Evolutionary conservation across 345 rosid genomes (phyloP).

Genomic region (Lumnitzera littorea): DNA sequence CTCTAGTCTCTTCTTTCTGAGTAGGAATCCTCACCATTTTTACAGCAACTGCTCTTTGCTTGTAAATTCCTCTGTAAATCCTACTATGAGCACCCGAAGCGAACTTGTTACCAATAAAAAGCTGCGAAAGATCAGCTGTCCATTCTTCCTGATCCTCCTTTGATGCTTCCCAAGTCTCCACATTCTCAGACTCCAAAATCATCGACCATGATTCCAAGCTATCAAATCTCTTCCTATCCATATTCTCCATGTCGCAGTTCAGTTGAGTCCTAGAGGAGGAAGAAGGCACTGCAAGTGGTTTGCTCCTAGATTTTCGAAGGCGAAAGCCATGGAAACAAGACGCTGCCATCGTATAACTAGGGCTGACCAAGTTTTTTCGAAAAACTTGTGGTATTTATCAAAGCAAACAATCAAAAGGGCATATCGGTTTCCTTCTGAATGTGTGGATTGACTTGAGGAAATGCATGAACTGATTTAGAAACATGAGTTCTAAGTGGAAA

Average conservation of each 20-base stretch:
- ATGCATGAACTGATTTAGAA: slow-evolving; percentile 95
- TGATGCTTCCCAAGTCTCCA: slow-evolving; percentile 87
- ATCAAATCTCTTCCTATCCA: slow-evolving; percentile 91
- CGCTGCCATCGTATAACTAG: slow-evolving; percentile 35
- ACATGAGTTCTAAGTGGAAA: slow-evolving; percentile 56
- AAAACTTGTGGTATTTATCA: slow-evolving; percentile 2
- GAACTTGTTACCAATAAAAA: slow-evolving; percentile 93
- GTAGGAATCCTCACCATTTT: slow-evolving; percentile 96
- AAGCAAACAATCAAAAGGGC: slow-evolving; percentile 37
- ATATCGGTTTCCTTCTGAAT: slow-evolving; percentile 57
- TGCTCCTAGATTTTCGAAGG: slow-evolving; percentile 48
- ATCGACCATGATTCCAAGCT: slow-evolving; percentile 98
- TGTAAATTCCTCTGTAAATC: slow-evolving; percentile 91
- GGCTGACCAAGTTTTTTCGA: not conserved
- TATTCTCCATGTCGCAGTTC: slow-evolving; percentile 57
- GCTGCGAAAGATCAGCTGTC: slow-evolving; percentile 97
- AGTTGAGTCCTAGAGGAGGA: slow-evolving; percentile 46
- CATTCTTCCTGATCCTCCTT: slow-evolving; percentile 91
- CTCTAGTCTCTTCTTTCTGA: slow-evolving; percentile 71
- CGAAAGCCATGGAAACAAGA: slow-evolving; percentile 78
- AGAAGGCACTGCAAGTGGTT: slow-evolving; percentile 25
- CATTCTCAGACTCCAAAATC: slow-evolving; percentile 92
- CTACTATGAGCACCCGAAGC: slow-evolving; percentile 95
- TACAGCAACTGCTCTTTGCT: slow-evolving; percentile 96
- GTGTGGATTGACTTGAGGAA: slow-evolving; percentile 90